These are phyloP conservation scores for Ustilago curta DNA, from an alignment of 1,284 basidiomycete species.

Conservation along the genomic window DNA sequence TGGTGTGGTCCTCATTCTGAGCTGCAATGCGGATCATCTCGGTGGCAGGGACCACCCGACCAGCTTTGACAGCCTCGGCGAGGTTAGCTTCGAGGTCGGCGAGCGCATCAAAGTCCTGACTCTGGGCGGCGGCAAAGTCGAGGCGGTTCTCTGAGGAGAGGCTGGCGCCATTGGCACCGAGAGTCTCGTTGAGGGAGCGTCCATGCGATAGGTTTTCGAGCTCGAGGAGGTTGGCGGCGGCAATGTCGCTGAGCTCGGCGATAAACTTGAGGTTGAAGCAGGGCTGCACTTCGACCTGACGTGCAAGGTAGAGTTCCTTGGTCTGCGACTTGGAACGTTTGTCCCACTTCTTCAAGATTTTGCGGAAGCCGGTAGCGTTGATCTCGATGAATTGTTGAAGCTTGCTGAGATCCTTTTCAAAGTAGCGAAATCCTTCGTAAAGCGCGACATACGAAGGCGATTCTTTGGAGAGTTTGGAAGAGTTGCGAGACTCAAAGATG, in stretches of 20 bases:
- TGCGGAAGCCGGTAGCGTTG: conserved; percentile 96
- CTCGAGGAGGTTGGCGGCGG: conserved; percentile 91
- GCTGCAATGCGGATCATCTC: conserved; percentile 59
- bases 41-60: conserved; percentile 49
- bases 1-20: conserved; percentile 56
- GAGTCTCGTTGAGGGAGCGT: conserved; percentile 31
- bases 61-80: conserved; percentile 53
- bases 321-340: conserved; percentile 93
- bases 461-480: conserved; percentile 59
- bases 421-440: conserved; percentile 92
- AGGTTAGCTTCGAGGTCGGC: conserved; percentile 65
- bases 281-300: conserved; percentile 96
- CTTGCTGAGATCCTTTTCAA: conserved; percentile 96
- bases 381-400: conserved; percentile 97
- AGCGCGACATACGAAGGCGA: conserved; percentile 73
- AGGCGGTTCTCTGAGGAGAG: conserved; percentile 59
- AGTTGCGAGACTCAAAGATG: conserved; percentile 50
- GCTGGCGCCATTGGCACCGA: conserved; percentile 35
- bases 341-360: conserved; percentile 99
- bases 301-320: conserved; percentile 94
- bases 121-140: conserved; percentile 64
- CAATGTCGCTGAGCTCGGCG: conserved; percentile 92
- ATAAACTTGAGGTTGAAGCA: conserved; percentile 89
- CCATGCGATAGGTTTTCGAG: conserved; percentile 77
- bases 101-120: conserved; percentile 58